A percentile compares a stretch with the other conserved stretches of the same genome.
phyloP scores from a whole-genome alignment of 2,329 filamentous ascomycete species.

The Neopestalotiopsis sp. region DNA sequence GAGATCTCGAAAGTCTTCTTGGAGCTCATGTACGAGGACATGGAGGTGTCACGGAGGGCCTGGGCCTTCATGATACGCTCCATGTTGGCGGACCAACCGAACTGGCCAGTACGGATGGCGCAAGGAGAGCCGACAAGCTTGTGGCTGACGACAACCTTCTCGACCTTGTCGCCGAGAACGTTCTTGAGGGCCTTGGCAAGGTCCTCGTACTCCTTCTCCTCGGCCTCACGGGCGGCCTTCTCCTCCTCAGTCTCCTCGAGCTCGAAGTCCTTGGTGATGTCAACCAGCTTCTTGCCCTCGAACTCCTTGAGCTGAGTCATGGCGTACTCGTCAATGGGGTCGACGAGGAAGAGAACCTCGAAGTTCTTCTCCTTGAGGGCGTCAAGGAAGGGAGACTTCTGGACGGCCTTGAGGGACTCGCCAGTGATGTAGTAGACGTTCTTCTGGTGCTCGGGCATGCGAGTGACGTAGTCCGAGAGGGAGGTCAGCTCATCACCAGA shows the following conservation, averaged over 20 bases:
- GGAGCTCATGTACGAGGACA: slow-evolving; percentile 99
- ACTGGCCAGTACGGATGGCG: slow-evolving; percentile 98
- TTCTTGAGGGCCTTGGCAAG: slow-evolving; percentile 99
- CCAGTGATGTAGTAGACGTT: slow-evolving; percentile 99
- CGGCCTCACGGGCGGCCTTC: slow-evolving; percentile 92
- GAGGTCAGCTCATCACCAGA: slow-evolving; percentile 95
- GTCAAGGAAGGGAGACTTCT: slow-evolving; percentile 98
- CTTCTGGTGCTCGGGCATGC: slow-evolving; percentile 99
- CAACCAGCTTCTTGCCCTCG: slow-evolving; percentile 99
- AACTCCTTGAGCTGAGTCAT: slow-evolving; percentile 99
- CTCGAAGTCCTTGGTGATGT: slow-evolving; percentile 99
- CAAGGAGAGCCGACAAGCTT: slow-evolving; percentile 94
- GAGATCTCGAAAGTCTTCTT: slow-evolving; percentile 99
- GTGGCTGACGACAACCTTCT: slow-evolving; percentile 99
- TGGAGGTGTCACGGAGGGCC: slow-evolving; percentile 98
- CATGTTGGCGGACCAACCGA: slow-evolving; percentile 99
- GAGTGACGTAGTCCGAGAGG: slow-evolving; percentile 95
- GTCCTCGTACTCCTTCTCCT: slow-evolving; percentile 97
- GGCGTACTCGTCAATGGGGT: slow-evolving; percentile 99
- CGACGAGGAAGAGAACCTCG: slow-evolving; percentile 98
- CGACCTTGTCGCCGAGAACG: slow-evolving; percentile 97
- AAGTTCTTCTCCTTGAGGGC: slow-evolving; percentile 99
- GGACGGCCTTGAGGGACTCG: slow-evolving; percentile 97
- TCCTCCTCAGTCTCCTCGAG: slow-evolving; percentile 99
- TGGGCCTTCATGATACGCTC: slow-evolving; percentile 99